A percentile compares a stretch with the other conserved stretches of the same genome.
Conservation (phyloP, 176 grass and related monocot species). For the Rhipidocladum racemiflorum region DNA sequence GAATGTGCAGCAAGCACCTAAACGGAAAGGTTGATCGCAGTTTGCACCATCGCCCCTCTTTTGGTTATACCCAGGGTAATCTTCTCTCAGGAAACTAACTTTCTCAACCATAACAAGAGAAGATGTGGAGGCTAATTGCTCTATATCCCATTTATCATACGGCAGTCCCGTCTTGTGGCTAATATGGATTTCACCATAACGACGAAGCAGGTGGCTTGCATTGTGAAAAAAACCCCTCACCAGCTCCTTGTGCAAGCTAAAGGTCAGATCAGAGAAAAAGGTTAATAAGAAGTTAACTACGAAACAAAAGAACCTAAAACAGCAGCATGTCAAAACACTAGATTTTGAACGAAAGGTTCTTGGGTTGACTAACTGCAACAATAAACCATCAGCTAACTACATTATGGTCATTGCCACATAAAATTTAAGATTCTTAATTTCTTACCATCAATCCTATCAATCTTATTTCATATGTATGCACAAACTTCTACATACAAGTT, state of each 20-base stretch:
- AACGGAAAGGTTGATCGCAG: conserved; percentile 39
- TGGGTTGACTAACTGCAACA: neutral
- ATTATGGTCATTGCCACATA: neutral
- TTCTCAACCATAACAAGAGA: conserved; percentile 30
- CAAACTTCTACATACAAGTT: neutral
- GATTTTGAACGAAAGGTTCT: neutral
- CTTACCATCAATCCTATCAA: neutral
- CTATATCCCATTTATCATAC: conserved; percentile 38
- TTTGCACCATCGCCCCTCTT: conserved; percentile 53
- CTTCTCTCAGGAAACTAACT: conserved; percentile 35
- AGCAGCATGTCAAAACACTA: neutral
- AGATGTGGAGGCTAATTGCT: conserved; percentile 27
- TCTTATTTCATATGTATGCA: neutral
- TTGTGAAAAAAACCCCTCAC: conserved; percentile 44
- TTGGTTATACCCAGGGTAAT: conserved; percentile 60
- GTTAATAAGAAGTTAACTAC: neutral
- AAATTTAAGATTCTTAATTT: neutral
- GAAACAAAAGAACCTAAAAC: neutral
- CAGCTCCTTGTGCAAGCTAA: conserved; percentile 40
- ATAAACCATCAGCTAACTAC: neutral
- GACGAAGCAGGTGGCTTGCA: conserved; percentile 41
- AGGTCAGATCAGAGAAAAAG: neutral
- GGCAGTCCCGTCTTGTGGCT: conserved; percentile 39
- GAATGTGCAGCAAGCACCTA: conserved; percentile 45
- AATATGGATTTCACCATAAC: conserved; percentile 49